Evolutionary conservation across 2,329 filamentous ascomycete genomes (phyloP), one percentile per base, ranked within the genome.

Genomic region (Cytospora piceicola): DNA sequence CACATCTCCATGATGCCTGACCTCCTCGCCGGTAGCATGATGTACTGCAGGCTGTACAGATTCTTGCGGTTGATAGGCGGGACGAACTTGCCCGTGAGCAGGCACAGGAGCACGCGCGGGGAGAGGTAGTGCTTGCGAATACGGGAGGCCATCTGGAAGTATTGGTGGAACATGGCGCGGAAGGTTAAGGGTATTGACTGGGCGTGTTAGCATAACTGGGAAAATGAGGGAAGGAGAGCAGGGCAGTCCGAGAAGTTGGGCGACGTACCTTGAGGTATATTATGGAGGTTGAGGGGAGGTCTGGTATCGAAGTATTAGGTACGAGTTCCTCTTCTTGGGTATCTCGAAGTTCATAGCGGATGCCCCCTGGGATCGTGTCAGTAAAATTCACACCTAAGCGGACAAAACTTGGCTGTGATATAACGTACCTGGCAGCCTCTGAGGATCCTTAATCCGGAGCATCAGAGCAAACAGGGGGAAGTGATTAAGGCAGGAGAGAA

Each of bases 401-500:
- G 39, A 7, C 39, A 27, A n/a, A 11, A 24, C 29, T n/a, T 27
- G 39, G 6, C 4, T 11, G 0, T 24, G 1, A 53, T 2, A 11
- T 29, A 30, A 76, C 80, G 71, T 77, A 89, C 92, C 94, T 67
- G 95, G 95, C 71, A 99, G 82, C 75, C 95, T 88, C 76, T 89
- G 85, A 11, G 94, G 93, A 77, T 99, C 96, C 77, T 99, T 99
- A 71, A 97, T 83, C 72, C 94, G 87, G 67, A 99, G 82, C 96
- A 99, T 99, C 65, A 98, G 81, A 32, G 95, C 95, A 78, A 99
- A 99, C 20, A 99, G 85, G 8, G 95, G 96, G 72, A 99, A 99
- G 77, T 99, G 96, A 75, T 99, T 99, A 65, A 99, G 79, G 78
- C 92, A 97, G 53, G 95, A 96, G 71, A 99, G 84, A 72, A 93